Conservation (phyloP, 139 green algal genomes). For the Picochlorum costavermella region DNA sequence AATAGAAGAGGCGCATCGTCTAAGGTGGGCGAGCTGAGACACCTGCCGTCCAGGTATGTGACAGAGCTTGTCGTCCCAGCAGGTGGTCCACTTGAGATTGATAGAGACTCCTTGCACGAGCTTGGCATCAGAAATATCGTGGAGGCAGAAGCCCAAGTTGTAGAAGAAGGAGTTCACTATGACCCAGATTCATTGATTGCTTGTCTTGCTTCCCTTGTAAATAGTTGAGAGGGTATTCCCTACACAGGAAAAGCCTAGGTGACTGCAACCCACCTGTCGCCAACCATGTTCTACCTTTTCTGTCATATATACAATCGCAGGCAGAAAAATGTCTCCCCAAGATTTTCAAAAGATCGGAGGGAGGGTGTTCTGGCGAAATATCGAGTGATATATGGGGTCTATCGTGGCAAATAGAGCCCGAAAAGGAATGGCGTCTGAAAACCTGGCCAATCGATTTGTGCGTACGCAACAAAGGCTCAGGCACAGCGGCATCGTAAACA, state of each 20-base stretch:
- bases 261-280: too few relatives aligned
- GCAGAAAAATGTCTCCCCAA: too few relatives aligned
- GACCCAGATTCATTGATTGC: conserved; percentile 60
- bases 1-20: conserved; percentile 42
- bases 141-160: conserved; percentile 42
- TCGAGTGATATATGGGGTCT: too few relatives aligned
- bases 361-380: too few relatives aligned
- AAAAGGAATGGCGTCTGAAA: too few relatives aligned
- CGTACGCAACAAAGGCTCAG: too few relatives aligned
- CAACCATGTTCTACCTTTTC: too few relatives aligned
- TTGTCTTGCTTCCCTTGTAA: conserved; percentile 43
- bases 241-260: background rate
- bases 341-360: too few relatives aligned
- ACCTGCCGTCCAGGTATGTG: conserved; percentile 59
- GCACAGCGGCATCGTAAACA: too few relatives aligned
- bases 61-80: conserved; percentile 62
- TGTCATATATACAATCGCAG: too few relatives aligned
- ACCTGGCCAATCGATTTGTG: too few relatives aligned
- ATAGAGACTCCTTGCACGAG: conserved; percentile 34
- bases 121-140: conserved; percentile 58
- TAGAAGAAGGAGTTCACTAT: conserved; percentile 36
- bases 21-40: conserved; percentile 31
- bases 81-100: conserved; percentile 52
- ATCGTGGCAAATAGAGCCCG: too few relatives aligned
- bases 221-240: background rate